phyloP scores from a whole-genome alignment of 2,329 filamentous ascomycete species.

The Colletotrichum salicis region DNA sequence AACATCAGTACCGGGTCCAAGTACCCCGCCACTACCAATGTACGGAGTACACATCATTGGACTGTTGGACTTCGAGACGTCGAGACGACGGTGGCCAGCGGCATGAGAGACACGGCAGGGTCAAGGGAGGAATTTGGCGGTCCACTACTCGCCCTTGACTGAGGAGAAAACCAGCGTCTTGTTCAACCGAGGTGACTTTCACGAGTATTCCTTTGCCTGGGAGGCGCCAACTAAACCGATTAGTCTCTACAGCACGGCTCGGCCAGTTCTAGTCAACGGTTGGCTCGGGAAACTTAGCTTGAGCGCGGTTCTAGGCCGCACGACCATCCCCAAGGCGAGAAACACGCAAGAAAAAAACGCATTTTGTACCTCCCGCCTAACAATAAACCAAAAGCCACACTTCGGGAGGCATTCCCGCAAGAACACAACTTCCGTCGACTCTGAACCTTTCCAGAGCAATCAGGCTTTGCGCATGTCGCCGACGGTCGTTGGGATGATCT shows the following conservation, averaged over 20 bases:
- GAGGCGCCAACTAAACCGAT: slow-evolving; percentile 15
- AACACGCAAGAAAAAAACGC: not conserved
- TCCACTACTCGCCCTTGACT: not conserved
- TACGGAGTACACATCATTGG: not conserved
- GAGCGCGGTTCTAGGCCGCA: slow-evolving; percentile 14
- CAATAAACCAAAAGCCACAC: not conserved
- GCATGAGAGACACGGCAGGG: slow-evolving; percentile 21
- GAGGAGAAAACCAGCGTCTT: slow-evolving; percentile 1
- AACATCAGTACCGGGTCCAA: not conserved
- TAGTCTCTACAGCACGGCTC: slow-evolving; percentile 13
- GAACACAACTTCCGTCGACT: not conserved
- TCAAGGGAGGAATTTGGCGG: slow-evolving; percentile 11
- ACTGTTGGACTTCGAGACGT: not conserved
- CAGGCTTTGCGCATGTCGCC: not conserved
- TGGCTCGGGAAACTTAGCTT: slow-evolving; percentile 16
- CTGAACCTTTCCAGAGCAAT: not conserved
- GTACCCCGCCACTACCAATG: not conserved
- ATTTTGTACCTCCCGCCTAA: not conserved
- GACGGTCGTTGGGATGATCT: slow-evolving; percentile 1
- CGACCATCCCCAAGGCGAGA: not conserved
- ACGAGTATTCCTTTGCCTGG: not conserved
- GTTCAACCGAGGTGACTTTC: slow-evolving; percentile 13
- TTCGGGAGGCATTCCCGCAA: not conserved
- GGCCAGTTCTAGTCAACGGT: slow-evolving; percentile 16
- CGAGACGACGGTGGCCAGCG: not conserved